phyloP scores from a whole-genome alignment of 257 asterid genomes.

The Solanum ossicruentum region DNA sequence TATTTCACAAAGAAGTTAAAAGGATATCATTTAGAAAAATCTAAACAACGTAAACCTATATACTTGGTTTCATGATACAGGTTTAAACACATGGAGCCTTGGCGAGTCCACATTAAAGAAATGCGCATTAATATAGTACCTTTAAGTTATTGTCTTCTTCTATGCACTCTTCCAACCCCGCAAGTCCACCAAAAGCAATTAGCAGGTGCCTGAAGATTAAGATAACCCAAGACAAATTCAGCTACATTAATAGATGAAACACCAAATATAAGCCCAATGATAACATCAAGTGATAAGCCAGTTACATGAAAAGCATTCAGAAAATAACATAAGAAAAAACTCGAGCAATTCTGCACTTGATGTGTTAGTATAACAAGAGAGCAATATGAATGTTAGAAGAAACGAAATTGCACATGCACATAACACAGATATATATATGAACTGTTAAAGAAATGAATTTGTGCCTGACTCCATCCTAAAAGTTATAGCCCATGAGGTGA shows the following conservation, averaged over 20 bases:
- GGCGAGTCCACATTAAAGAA: background rate
- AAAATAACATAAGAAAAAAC: background rate
- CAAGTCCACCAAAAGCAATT: conserved; percentile 97
- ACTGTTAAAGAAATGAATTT: background rate
- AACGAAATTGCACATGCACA: background rate
- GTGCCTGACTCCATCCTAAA: background rate
- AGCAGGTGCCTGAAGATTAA: conserved; percentile 56
- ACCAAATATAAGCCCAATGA: background rate
- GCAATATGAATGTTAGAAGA: background rate
- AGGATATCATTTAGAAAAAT: background rate
- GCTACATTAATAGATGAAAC: background rate
- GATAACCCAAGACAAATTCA: background rate
- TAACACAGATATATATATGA: background rate
- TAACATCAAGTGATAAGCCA: background rate
- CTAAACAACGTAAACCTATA: background rate
- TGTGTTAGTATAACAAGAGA: background rate
- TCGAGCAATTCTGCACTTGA: background rate
- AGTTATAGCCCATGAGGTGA: background rate
- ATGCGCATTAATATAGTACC: conserved; percentile 22
- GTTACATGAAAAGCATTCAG: background rate
- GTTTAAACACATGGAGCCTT: background rate
- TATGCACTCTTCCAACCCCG: conserved; percentile 92
- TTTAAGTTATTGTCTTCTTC: conserved; percentile 63
- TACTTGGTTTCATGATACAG: background rate
- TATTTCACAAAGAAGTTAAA: background rate